Base-by-base conservation (phyloP, 495 filamentous ascomycete species). In the Hyaloscypha finlandica region DNA sequence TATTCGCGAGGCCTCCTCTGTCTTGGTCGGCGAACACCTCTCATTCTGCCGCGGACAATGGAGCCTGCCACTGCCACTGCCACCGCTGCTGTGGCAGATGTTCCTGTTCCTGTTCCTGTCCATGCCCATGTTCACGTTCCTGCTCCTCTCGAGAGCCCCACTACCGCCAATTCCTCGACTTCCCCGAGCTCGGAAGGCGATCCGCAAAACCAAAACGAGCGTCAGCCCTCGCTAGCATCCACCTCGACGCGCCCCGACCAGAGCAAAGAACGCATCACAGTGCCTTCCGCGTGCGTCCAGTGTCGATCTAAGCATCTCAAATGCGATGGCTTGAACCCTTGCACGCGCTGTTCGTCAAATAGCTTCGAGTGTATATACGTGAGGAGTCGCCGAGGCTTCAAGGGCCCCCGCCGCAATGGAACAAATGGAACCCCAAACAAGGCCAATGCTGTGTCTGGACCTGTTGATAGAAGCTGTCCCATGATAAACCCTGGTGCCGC, bases 271-370 rank as follows among this genome's bases (percentile, higher is more conserved):
- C 51, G 71, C 25, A 63, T 54, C 0, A 73, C 69, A 4, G 71
- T 73, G 6, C 68, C 66, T 9, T 70, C 71, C 22, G 69, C 71
- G 8, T 74, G 71, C 58, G 66, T 74, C 16, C 51, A 59, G 25
- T 74, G 71, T 60, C 66, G 71, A 8, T 67, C 64, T 8, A 74
- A 71, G 53, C 71, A 74, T 51, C 64, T 74, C 8, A 74, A 74
- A 56, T 74, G 71, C 48, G 71, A 74, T 61, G 68, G 71, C 33
- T 33, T 65, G 20, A 71, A 30, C 29, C 71, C 71, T 14, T 74
- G 71, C 61, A 65, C 69, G 9, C 51, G 71, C 22, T 74, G 71
- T 42, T 66, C 67, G 12, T 25, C 71, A 4, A 67, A 74, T 45
- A 66, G 53, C 37, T 61, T 71, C n/a, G 71, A 74, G 30, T 74